Base-by-base conservation (phyloP, 2,329 filamentous ascomycete genomes). In the Microsporum canis region DNA sequence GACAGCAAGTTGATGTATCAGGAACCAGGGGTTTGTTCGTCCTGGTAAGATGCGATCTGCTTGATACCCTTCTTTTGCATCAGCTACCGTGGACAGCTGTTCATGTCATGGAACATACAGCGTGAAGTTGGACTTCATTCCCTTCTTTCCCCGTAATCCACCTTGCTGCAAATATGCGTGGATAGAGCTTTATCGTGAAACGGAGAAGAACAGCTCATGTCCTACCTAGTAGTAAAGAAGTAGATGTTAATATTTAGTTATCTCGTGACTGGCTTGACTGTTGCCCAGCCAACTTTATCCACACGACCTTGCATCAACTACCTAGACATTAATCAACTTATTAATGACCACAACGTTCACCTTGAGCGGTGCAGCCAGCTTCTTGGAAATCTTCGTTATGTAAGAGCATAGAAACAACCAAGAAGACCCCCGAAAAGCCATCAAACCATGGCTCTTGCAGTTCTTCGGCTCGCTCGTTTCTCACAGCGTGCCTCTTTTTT, bases 371-470 rank as follows among this genome's bases (percentile, higher is more conserved):
- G 33, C 31, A 12, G 29, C 31, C 8, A 51, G n/a, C 41, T 10
- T 51, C 45, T 51, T 2, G 36, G 23, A 12, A 23, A n/a, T 14
- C 41, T 62, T 60, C 61, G 66, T 65, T 63, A 71, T 71, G 69
- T 72, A 68, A 71, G 61, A 62, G 41, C 41, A 56, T 53, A 57
- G 14, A 27, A 23, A 43, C 34, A 53, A 36, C 33, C n/a, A 41
- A 34, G 23, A 7, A 39, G 45, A 31, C 8, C 27, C 45, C 45
- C 31, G 31, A 31, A 5, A 34, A 27, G 33, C 29, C 29, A 23
- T 29, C 27, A 3, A 38, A 63, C 41, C 56, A 76, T 77, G 75
- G 69, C 72, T 66, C 68, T 70, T 63, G 65, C 67, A 49, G 69
- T 69, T 59, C 63, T 75, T 64, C 73, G 74, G 63, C 61, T 53